Evolutionary conservation across 768 basidiomycete genomes (phyloP), one percentile per base, ranked within the genome.

Genomic region (Suillus subaureus): DNA sequence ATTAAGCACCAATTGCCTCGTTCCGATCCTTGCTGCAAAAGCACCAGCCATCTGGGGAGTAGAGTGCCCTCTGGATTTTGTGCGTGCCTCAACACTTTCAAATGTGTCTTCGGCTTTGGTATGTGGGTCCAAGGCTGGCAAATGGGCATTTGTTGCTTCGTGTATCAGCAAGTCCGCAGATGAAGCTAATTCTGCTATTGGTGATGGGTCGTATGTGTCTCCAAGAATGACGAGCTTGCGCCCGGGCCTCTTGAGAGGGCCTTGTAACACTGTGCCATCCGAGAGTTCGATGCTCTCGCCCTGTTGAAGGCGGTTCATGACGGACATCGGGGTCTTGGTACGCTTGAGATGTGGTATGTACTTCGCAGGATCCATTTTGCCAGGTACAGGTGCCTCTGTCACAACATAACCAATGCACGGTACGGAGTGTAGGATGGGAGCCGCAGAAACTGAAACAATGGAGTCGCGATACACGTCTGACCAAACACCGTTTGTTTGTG

Each of bases 31-130:
- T 73, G 83, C 87, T 6, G 91, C 95, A 72, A 96, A 96, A 15
- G 80, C 80, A 13, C 89, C 95, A 9, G 94, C 96, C 88, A 95
- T 92, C 71, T 93, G 92, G 1, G 95, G 94, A 15, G 95, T 97
- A 6, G 93, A 94, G 75, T 97, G 95, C 0, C 95, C 96, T 73
- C 93, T 84, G 3, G 87, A 88, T 73, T 82, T 89, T 8, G 93
- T 80, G 64, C 87, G 84, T 43, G 77, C 76, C 71, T 92, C 85
- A 8, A 94, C 85, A 16, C 71, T 82, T 70, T 86, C 83, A 66
- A 83, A 83, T 8, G 87, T 89, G 64, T 93, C 92, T 3, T 73
- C 76, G 3, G 78, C 76, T 73, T 90, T 91, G 16, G 88, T 89
- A 33, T 79, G 74, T 7, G 78, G 73, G 68, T 92, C 89, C 65